phyloP scores from a whole-genome alignment of 768 basidiomycete genomes.

The Lactarius deliciosus region DNA sequence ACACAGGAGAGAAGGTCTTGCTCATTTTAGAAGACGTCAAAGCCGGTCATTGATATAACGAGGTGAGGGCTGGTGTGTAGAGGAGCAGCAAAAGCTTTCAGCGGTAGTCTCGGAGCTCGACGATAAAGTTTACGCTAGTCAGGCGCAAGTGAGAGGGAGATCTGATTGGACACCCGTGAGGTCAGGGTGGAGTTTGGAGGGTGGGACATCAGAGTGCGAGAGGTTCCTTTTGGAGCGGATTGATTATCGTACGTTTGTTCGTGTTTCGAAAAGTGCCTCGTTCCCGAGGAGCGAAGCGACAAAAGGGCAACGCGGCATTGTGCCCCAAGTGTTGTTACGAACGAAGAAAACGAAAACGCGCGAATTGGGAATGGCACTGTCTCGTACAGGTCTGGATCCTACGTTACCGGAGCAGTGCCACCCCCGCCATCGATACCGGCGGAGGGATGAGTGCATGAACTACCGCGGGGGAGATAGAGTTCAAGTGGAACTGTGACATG shows the following conservation, averaged over 20 bases:
- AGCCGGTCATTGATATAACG: slow-evolving; percentile 30
- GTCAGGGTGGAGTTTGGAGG: not conserved
- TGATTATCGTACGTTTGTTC: not conserved
- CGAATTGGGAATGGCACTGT: too few relatives aligned
- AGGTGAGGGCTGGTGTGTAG: not conserved
- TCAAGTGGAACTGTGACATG: too few relatives aligned
- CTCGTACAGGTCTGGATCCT: too few relatives aligned
- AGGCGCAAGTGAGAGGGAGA: not conserved
- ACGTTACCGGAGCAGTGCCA: too few relatives aligned
- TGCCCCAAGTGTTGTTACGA: too few relatives aligned
- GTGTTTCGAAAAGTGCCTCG: not conserved
- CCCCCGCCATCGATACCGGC: too few relatives aligned
- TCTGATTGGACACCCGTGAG: not conserved
- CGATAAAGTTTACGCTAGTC: not conserved
- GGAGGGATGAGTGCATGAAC: too few relatives aligned
- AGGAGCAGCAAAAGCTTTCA: not conserved
- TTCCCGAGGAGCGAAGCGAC: not conserved
- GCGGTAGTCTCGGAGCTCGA: not conserved
- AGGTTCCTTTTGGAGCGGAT: not conserved
- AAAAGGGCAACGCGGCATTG: too few relatives aligned
- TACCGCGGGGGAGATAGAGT: too few relatives aligned
- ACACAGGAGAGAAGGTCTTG: slow-evolving; percentile 47
- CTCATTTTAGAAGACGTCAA: slow-evolving; percentile 43
- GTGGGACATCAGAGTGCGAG: not conserved
- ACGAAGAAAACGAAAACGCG: too few relatives aligned